A percentile compares a stretch with the other conserved stretches of the same genome.
Conservation (phyloP, 1,284 basidiomycete species). For the Ustilago loliicola region DNA sequence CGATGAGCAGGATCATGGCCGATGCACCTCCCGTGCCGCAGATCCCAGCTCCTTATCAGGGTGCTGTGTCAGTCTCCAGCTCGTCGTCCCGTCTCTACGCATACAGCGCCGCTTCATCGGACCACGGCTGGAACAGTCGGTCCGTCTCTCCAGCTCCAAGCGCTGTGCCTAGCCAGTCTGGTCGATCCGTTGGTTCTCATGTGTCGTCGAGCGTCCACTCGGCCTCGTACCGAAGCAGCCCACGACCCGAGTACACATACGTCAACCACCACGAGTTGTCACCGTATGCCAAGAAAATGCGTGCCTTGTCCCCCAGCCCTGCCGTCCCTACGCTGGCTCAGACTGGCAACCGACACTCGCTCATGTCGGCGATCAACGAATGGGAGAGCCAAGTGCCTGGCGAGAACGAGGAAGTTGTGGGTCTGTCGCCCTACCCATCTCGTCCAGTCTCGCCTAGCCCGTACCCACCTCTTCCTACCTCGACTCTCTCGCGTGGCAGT, state of each 20-base stretch:
- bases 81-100: slow-evolving; percentile 49
- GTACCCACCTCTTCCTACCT: slow-evolving; percentile 51
- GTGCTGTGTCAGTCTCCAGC: slow-evolving; percentile 26
- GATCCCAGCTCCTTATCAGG: slow-evolving; percentile 44
- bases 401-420: slow-evolving; percentile 14
- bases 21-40: slow-evolving; percentile 56
- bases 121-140: slow-evolving; percentile 42
- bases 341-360: slow-evolving; percentile 46
- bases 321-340: slow-evolving; percentile 30
- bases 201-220: slow-evolving; percentile 56
- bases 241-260: slow-evolving; percentile 46
- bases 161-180: slow-evolving; percentile 50
- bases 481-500: slow-evolving; percentile 49
- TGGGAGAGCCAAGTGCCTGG: slow-evolving; percentile 60
- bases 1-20: slow-evolving; percentile 45
- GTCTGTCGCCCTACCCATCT: slow-evolving; percentile 36
- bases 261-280: slow-evolving; percentile 55
- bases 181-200: slow-evolving; percentile 50
- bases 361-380: slow-evolving; percentile 66
- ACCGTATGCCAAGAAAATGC: slow-evolving; percentile 55
- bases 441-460: slow-evolving; percentile 38
- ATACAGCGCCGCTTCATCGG: slow-evolving; percentile 28
- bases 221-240: slow-evolving; percentile 42
- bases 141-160: slow-evolving; percentile 50
- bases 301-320: slow-evolving; percentile 50